Evolutionary conservation across 345 rosid species (phyloP).

Genomic region (Aquilaria malaccensis): DNA sequence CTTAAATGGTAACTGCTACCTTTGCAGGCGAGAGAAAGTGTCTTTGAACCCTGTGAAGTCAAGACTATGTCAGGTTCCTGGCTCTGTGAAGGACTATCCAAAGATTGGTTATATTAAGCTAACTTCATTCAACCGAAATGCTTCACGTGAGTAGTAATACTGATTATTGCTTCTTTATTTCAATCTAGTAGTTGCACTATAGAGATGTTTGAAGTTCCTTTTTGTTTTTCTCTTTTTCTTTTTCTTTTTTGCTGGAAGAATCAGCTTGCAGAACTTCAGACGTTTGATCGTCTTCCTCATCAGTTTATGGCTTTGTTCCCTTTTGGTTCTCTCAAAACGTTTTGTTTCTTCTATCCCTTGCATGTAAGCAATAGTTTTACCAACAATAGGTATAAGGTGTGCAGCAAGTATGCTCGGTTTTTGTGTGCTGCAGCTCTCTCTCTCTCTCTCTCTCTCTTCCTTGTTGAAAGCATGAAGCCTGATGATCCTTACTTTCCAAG

Average conservation of each 20-base stretch:
- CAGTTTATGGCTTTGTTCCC: no score
- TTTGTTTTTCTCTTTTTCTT: not conserved
- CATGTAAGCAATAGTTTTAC: no score
- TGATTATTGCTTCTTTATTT: conserved; percentile 4
- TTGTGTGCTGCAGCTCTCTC: no score
- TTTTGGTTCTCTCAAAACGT: no score
- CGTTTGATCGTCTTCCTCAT: not conserved
- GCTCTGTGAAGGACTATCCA: conserved; percentile 56
- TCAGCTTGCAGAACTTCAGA: not conserved
- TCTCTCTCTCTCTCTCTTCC: no score
- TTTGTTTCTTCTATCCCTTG: no score
- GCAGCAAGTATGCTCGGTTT: no score
- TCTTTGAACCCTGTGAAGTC: conserved; percentile 88
- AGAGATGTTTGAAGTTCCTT: not conserved
- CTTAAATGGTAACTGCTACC: conserved; percentile 12
- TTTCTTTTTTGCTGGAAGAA: not conserved
- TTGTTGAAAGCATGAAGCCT: no score
- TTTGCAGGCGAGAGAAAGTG: conserved; percentile 67
- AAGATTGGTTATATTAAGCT: conserved; percentile 90
- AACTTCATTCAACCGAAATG: conserved; percentile 74
- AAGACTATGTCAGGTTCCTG: conserved; percentile 71
- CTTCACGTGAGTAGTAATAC: conserved; percentile 54
- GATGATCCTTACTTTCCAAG: no score
- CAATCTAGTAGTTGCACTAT: not conserved
- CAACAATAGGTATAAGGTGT: no score